Base-by-base conservation (phyloP, 2,329 filamentous ascomycete genomes). In the Setomelanomma holmii region DNA sequence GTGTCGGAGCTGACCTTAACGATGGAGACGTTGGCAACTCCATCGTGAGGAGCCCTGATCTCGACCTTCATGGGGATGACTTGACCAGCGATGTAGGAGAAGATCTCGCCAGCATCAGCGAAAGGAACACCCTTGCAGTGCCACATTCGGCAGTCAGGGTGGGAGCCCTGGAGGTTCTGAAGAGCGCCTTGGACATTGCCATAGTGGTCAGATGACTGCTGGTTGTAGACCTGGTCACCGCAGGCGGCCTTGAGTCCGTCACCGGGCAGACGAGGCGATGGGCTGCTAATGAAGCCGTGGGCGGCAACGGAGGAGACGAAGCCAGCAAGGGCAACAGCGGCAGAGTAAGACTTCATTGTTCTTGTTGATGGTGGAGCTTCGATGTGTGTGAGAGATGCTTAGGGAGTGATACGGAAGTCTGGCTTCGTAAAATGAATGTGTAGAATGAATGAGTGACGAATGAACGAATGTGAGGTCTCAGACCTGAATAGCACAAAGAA, bases 81-180 rank as follows among this genome's bases (percentile, higher is more conserved):
- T 67, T 83, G 71, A 53, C 81, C 81, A n/a, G 78, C 68, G 16
- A 76, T 80, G 76, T 79, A 86, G 36, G 69, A 75, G 60, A 82
- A 82, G 58, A 70, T 76, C 55, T 70, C 80, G 74, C 83, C 83
- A 74, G 52, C 51, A 40, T 86, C 84, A 40, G 64, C 77, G 71
- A 80, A 84, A 65, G 84, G 79, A 73, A 80, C 81, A 54, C 84
- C 84, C 74, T 85, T 84, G 81, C 82, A 84, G 41, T 82, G 77
- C 77, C 78, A 83, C 63, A 83, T 74, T 62, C 82, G 73, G 69
- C 82, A 85, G 73, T 83, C 82, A 50, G 61, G 62, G 71, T 84
- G 80, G 57, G 67, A 62, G 24, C 64, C 64, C 53, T 67, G 50
- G 49, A 67, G 65, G 78, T 79, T 75, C 67, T 84, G 80, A 38